Evolutionary conservation across 768 basidiomycete species (phyloP), one percentile per base, ranked within the genome.

Genomic region (Mycena leptocephala): DNA sequence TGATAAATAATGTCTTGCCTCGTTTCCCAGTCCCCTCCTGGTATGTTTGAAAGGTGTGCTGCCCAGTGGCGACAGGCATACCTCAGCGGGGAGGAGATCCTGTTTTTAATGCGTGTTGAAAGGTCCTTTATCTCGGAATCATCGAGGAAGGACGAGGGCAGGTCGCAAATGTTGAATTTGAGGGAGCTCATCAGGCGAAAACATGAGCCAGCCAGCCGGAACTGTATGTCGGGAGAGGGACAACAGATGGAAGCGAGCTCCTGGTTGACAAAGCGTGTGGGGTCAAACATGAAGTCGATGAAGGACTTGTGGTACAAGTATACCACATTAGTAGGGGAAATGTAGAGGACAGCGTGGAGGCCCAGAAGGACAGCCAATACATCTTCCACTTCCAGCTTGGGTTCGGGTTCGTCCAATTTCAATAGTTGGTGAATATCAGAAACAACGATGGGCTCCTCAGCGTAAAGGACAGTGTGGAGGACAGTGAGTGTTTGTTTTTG

Each of bases 51-150:
- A 3, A 76, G 33, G 43, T 76, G 75, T 16, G 13, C 56, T 6
- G 59, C 26, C 76, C 76, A 77, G 72, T 77, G 43, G 11, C 58
- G 39, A 37, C 72, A 77, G 5, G 76, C 76, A 65, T 77, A 77
- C 9, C 9, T 18, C 33, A 77, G 28, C 2, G 46, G 4, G 18
- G 33, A 51, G 28, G 48, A 24, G 41, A 74, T 74, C 14, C 28
- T 30, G 24, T 56, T 56, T 1, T 61, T 7, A 41, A 58, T 24
- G 18, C 11, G 10, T 53, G 6, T 58, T n/a, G 33, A 5, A 41
- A 74, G 63, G n/a, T 48, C 48, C 13, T 18, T 7, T n/a, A 77
- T 41, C 32, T 67, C 72, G 2, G 11, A 24, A 55, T 77, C 72
- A 2, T 46, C 11, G 13, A 67, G 53, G 39, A 59, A 76, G 26